Evolutionary conservation across 805 yeast genomes (phyloP).

Genomic region (Yarrowia hollandica): DNA sequence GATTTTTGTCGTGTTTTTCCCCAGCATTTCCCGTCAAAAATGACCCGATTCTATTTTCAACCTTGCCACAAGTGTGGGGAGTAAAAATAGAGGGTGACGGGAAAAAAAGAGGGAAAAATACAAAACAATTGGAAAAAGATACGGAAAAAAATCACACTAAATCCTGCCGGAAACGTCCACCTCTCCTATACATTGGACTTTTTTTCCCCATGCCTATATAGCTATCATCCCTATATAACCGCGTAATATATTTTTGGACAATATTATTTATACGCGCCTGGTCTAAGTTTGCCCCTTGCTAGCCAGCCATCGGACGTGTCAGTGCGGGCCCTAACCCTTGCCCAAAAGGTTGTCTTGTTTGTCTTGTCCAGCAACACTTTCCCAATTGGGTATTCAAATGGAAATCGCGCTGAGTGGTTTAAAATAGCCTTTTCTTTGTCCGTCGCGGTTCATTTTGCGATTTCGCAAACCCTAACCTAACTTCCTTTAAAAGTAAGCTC

Average conservation of each 20-base stretch:
- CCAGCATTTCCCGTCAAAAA: too few relatives aligned
- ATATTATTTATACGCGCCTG: background rate
- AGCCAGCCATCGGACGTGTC: slow-evolving; percentile 20
- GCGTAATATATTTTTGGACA: background rate
- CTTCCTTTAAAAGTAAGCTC: background rate
- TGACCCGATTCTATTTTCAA: too few relatives aligned
- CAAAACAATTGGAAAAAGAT: too few relatives aligned
- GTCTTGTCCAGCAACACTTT: background rate
- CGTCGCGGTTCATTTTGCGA: background rate
- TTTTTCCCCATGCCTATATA: background rate
- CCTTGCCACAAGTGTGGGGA: too few relatives aligned
- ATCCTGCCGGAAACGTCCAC: too few relatives aligned
- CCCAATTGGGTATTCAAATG: slow-evolving; percentile 20
- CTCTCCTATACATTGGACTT: too few relatives aligned
- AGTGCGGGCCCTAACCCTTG: background rate
- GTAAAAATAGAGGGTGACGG: too few relatives aligned
- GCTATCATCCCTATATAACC: too few relatives aligned
- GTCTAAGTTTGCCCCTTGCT: slow-evolving; percentile 1
- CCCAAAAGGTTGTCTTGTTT: too few relatives aligned
- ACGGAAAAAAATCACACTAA: too few relatives aligned
- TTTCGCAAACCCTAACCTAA: background rate
- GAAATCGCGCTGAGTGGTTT: slow-evolving; percentile 21
- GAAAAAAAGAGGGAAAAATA: too few relatives aligned
- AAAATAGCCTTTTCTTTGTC: slow-evolving; percentile 16
- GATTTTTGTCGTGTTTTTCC: too few relatives aligned